phyloP scores from a whole-genome alignment of 495 filamentous ascomycete genomes.

The Penicillium goetzii region DNA sequence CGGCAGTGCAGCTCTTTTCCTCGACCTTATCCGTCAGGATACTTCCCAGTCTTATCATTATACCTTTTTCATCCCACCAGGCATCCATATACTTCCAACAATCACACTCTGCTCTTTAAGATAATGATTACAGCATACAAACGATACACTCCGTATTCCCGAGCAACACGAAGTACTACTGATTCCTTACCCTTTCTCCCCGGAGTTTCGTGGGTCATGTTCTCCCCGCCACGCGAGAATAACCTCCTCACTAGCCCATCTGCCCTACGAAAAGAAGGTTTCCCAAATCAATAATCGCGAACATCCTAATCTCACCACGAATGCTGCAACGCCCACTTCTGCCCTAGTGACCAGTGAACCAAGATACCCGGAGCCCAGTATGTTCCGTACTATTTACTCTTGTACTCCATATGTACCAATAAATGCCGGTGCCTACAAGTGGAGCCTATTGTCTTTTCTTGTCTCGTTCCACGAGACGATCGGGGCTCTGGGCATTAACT shows the following conservation, averaged over 20 bases:
- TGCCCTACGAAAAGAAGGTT: constrained; percentile 1
- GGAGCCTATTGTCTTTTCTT: constrained; percentile 1
- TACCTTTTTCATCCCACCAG: neutral
- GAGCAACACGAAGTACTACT: neutral
- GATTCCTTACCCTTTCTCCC: neutral
- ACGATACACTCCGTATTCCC: neutral
- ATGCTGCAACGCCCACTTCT: neutral
- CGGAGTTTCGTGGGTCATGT: neutral
- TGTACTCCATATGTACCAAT: neutral
- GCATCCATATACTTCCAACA: neutral
- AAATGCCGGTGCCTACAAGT: constrained; percentile 11
- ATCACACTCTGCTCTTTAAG: too few species aligned
- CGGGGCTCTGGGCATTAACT: neutral
- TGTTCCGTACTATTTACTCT: neutral
- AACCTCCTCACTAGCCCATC: neutral
- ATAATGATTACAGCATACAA: too few species aligned
- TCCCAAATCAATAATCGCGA: constrained; percentile 5
- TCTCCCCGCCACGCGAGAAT: neutral
- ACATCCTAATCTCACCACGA: constrained; percentile 5
- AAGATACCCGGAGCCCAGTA: too few species aligned
- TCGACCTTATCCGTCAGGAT: neutral
- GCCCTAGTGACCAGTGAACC: neutral
- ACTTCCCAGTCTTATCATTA: too few species aligned
- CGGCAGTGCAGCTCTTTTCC: neutral
- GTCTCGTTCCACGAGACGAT: constrained; percentile 5